phyloP scores from a whole-genome alignment of 2,329 filamentous ascomycete species.

The Aspergillus transmontanensis region DNA sequence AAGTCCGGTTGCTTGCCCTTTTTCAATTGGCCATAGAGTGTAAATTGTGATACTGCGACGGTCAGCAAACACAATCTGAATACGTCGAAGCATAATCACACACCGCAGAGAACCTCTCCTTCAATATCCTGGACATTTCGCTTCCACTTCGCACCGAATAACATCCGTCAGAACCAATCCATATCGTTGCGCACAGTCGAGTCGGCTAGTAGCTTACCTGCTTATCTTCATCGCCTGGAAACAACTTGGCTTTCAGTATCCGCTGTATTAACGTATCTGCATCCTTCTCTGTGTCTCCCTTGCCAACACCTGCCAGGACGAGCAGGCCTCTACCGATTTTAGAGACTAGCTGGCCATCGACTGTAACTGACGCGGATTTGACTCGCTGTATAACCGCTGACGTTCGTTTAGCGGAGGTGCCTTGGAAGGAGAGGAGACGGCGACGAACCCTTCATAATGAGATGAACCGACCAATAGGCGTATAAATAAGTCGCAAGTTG shows the following conservation, averaged over 20 bases:
- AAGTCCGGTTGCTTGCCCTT: slow-evolving; percentile 97
- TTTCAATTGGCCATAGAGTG: slow-evolving; percentile 86
- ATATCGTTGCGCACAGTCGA: not conserved
- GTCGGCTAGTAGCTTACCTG: slow-evolving; percentile 51
- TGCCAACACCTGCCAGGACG: slow-evolving; percentile 87
- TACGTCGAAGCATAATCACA: slow-evolving; percentile 24
- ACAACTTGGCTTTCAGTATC: slow-evolving; percentile 85
- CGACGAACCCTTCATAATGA: slow-evolving; percentile 45
- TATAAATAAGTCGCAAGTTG: not conserved
- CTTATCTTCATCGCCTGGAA: slow-evolving; percentile 77
- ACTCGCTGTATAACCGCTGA: slow-evolving; percentile 90
- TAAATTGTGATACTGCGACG: slow-evolving; percentile 87
- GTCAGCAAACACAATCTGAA: slow-evolving; percentile 5
- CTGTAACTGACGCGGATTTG: slow-evolving; percentile 90
- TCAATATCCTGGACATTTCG: slow-evolving; percentile 81
- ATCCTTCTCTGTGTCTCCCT: slow-evolving; percentile 87
- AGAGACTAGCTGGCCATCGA: slow-evolving; percentile 87
- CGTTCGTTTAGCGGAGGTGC: slow-evolving; percentile 8
- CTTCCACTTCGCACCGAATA: slow-evolving; percentile 70
- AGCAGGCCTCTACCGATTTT: slow-evolving; percentile 88
- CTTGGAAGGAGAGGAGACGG: not conserved
- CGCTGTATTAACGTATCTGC: slow-evolving; percentile 81
- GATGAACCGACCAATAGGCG: not conserved
- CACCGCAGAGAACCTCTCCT: slow-evolving; percentile 94
- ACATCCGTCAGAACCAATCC: not conserved